phyloP scores from a whole-genome alignment of 306 rosid genomes.

The Dalbergia cochinchinensis region DNA sequence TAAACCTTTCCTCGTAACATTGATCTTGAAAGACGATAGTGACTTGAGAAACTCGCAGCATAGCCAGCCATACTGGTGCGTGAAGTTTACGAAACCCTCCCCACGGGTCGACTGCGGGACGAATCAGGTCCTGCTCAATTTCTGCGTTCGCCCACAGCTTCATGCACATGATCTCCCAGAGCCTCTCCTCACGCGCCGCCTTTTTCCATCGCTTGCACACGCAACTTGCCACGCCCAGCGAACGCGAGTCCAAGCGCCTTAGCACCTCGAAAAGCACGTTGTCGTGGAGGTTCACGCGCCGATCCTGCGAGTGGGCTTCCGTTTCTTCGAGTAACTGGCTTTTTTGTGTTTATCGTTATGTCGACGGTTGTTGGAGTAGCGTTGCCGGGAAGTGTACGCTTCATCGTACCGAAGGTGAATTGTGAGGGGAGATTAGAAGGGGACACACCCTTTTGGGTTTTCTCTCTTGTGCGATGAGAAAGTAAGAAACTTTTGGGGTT shows the following conservation, averaged over 20 bases:
- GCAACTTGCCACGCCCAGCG: constrained; percentile 67
- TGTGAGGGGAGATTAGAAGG: no score
- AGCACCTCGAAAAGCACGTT: constrained; percentile 63
- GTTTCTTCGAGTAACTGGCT: constrained; percentile 26
- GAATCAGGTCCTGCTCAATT: constrained; percentile 65
- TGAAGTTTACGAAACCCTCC: constrained; percentile 84
- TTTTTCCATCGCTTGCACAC: constrained; percentile 81
- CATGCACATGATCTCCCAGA: constrained; percentile 85
- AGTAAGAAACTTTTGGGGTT: no score
- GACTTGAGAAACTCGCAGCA: constrained; percentile 54
- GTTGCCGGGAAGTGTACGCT: no score
- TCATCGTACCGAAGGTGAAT: no score
- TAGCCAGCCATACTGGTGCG: constrained; percentile 73
- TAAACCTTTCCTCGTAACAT: no score
- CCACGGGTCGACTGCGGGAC: constrained; percentile 78
- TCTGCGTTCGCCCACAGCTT: constrained; percentile 76
- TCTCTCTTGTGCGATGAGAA: no score
- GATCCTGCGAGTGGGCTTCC: constrained; percentile 28
- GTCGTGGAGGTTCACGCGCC: constrained; percentile 58
- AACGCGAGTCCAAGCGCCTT: constrained; percentile 45
- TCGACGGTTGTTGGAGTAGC: no score
- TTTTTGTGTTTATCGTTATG: constrained; percentile 39
- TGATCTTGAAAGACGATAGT: not conserved
- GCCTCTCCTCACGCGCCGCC: constrained; percentile 79
- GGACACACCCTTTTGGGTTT: no score